phyloP scores from a whole-genome alignment of 306 rosid species.

The Prosopis cineraria region DNA sequence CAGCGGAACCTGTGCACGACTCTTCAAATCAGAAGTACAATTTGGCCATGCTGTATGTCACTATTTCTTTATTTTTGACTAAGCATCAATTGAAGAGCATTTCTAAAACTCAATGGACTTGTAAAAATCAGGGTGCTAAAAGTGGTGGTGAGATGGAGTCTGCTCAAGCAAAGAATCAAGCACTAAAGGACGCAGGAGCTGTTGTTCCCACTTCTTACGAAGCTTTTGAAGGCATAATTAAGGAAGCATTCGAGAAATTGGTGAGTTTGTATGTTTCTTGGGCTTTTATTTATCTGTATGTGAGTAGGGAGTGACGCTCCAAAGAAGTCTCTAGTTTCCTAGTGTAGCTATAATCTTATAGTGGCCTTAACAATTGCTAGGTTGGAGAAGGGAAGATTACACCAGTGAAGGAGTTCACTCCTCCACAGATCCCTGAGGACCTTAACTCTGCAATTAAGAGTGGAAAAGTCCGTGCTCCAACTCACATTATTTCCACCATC shows the following conservation, averaged over 20 bases:
- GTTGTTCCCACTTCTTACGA: conserved; percentile 88
- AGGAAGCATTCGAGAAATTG: conserved; percentile 74
- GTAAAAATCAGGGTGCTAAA: conserved; percentile 77
- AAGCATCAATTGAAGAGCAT: neutral
- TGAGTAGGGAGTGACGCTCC: neutral
- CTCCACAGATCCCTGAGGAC: conserved; percentile 95
- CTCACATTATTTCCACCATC: conserved; percentile 90
- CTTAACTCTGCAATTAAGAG: conserved; percentile 79
- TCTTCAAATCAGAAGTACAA: conserved; percentile 91
- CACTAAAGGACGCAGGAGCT: conserved; percentile 86
- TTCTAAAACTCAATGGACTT: conserved; percentile 26
- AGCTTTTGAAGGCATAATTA: conserved; percentile 68
- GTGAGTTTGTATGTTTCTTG: conserved; percentile 49
- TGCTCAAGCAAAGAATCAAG: conserved; percentile 90
- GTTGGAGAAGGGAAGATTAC: conserved; percentile 60
- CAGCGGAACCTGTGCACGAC: conserved; percentile 94
- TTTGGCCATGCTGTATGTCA: conserved; percentile 93
- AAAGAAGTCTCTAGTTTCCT: conserved; percentile 11
- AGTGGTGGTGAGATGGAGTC: conserved; percentile 95
- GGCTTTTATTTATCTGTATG: conserved; percentile 12
- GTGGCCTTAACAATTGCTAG: conserved; percentile 41
- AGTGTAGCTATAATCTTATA: conserved; percentile 3
- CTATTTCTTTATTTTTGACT: conserved; percentile 5
- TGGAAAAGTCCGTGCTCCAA: conserved; percentile 94
- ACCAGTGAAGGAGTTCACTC: conserved; percentile 69